These are phyloP conservation scores for Mortierella antarctica DNA, from an alignment of 192 early-diverging fungal genomes.

Conservation along the genomic window DNA sequence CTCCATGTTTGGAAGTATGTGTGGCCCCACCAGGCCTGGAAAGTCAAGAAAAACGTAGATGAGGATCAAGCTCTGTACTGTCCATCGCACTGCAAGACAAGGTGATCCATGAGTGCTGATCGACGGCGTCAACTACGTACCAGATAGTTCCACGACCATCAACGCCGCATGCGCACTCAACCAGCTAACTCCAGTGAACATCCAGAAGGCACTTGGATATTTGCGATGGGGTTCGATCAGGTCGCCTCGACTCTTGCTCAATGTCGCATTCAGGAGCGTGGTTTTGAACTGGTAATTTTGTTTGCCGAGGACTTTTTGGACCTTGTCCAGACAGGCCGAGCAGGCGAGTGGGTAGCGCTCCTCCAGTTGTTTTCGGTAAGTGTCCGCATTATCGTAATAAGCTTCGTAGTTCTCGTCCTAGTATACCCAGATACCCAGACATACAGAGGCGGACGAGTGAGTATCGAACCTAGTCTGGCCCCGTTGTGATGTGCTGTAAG, in stretches of 20 bases:
- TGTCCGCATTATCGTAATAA: constrained; percentile 30
- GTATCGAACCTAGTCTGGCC: not conserved
- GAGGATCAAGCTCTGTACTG: not conserved
- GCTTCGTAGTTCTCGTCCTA: constrained; percentile 42
- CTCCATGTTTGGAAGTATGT: not conserved
- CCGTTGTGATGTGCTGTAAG: no score
- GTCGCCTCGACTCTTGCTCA: constrained; percentile 42
- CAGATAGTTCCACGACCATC: not conserved
- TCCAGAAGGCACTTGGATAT: constrained; percentile 24
- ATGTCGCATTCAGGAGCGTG: constrained; percentile 17
- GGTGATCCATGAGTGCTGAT: not conserved
- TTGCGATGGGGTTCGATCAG: constrained; percentile 16
- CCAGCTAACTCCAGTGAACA: constrained; percentile 18
- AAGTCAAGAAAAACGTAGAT: not conserved
- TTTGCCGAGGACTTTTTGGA: constrained; percentile 19
- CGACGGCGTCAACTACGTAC: constrained; percentile 3
- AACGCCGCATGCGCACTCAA: constrained; percentile 3
- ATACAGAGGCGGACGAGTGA: not conserved
- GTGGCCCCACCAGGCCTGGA: constrained; percentile 1
- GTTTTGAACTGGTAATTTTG: constrained; percentile 44
- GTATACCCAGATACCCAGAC: not conserved
- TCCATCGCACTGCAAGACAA: not conserved
- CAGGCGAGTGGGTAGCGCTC: constrained; percentile 46
- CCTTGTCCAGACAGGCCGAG: constrained; percentile 26
- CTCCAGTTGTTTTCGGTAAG: constrained; percentile 31